A percentile compares a stretch with the other conserved stretches of the same genome.
Conservation (phyloP, 441 rosid species). For the Eugenia klotzschiana region DNA sequence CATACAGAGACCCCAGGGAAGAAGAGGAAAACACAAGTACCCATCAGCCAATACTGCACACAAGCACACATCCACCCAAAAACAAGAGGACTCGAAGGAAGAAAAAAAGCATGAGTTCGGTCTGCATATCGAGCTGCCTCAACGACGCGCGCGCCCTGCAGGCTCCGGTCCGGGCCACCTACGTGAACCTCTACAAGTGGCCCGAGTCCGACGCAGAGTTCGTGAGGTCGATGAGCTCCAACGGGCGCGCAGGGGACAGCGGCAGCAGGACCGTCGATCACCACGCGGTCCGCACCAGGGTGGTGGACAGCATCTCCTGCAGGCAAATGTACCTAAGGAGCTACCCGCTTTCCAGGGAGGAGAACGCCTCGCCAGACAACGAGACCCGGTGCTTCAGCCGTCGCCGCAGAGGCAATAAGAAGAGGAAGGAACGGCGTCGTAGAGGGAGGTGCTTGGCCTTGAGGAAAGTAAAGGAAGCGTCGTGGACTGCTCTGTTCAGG, state of each 20-base stretch:
- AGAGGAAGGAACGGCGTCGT: constrained; percentile 1
- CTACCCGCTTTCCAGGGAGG: constrained; percentile 63
- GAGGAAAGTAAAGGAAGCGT: constrained; percentile 40
- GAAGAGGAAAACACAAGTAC: background rate
- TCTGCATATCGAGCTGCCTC: constrained; percentile 72
- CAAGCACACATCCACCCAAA: background rate
- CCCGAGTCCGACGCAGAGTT: constrained; percentile 86
- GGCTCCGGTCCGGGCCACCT: constrained; percentile 54
- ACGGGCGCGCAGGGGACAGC: background rate
- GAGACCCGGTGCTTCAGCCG: constrained; percentile 26
- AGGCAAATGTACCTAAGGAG: constrained; percentile 85
- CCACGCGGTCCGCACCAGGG: constrained; percentile 28
- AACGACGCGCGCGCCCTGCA: constrained; percentile 63
- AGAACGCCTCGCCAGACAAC: constrained; percentile 19
- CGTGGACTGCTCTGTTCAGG: constrained; percentile 46
- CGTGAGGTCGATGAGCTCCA: constrained; percentile 33
- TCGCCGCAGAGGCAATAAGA: constrained; percentile 1
- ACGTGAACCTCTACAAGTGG: constrained; percentile 83
- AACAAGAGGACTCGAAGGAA: background rate
- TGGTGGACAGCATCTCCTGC: constrained; percentile 76
- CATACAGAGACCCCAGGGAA: background rate
- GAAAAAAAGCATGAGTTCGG: constrained; percentile 36
- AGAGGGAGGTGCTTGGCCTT: constrained; percentile 30
- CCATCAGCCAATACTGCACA: background rate
- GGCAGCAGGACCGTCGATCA: background rate